Base-by-base conservation (phyloP, 208 protist species). In the Polymyxa betae region DNA sequence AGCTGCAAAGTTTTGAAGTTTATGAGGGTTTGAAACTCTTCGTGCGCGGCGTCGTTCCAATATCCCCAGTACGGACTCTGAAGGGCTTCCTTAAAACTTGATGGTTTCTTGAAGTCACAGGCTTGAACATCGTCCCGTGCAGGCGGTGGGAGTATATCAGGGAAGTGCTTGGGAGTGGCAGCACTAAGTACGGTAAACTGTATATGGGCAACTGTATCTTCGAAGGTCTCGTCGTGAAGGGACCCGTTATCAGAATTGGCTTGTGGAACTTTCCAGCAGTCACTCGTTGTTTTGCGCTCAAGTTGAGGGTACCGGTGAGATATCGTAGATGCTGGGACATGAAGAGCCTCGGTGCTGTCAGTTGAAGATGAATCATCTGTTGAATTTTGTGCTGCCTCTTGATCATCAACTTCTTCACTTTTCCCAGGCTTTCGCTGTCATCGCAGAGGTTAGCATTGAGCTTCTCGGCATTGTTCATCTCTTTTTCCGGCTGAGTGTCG, bases 1-100 rank as follows among this genome's bases (percentile, higher is more conserved):
- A 82, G 40, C 72, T 82, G 35, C 5, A 35, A 82, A 20, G 72
- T 82, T 35, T n/a, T 12, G n/a, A 82, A 82, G 12, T 60, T 60
- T 5, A 29, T 5, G 12, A 60, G 24, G 24, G 49, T 60, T 60
- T 60, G 5, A 5, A 60, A 24, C 24, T 60, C 49, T 60, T 5
- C 24, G 49, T 5, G 49, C 24, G 5, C 49, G 24, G 49, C 49
- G 49, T 24, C 49, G 5, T 29, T 29, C 49, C 49, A 60, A 24
- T 60, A 60, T 60, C 49, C 24, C 12, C 5, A 5, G 12, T 60
- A 60, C 24, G 5, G 12, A 60, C 12, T 60, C 12, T 5, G 5
- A 5, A 24, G 49, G 5, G 49, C 49, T 24, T 24, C 49, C 49
- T 24, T 60, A 24, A 60, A 60, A 29, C 12, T 29, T 5, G 12